phyloP scores from a whole-genome alignment of 1,284 basidiomycete genomes.

The Pholiota adiposa region DNA sequence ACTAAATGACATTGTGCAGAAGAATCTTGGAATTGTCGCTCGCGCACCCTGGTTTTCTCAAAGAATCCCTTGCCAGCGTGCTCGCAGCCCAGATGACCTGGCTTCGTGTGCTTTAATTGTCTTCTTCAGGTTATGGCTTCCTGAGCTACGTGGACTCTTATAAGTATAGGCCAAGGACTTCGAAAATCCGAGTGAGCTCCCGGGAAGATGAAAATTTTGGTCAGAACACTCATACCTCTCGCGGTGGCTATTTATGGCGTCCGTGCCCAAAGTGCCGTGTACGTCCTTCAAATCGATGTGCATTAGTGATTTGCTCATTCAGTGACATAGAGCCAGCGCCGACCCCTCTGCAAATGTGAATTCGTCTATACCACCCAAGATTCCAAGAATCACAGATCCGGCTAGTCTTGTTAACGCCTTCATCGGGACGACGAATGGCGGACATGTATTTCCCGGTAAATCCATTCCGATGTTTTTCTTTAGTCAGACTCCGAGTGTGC shows the following conservation, averaged over 20 bases:
- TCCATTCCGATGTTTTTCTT: neutral
- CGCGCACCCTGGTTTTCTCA: neutral
- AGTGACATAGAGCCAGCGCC: slow-evolving; percentile 8
- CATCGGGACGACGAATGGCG: slow-evolving; percentile 62
- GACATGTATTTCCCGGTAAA: slow-evolving; percentile 65
- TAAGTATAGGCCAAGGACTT: neutral
- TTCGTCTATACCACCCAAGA: slow-evolving; percentile 6
- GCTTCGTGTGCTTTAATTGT: neutral
- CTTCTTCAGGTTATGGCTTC: slow-evolving; percentile 2
- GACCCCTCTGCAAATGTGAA: slow-evolving; percentile 2
- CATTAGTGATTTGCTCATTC: neutral
- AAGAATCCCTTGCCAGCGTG: slow-evolving; percentile 9
- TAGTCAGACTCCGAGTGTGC: neutral
- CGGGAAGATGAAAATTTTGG: slow-evolving; percentile 8
- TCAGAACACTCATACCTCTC: neutral
- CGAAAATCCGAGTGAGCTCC: neutral
- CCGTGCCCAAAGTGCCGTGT: slow-evolving; percentile 15
- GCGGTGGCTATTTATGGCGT: neutral
- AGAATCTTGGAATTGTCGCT: neutral
- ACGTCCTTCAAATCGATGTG: neutral
- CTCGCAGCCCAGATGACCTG: slow-evolving; percentile 10
- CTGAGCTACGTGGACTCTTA: slow-evolving; percentile 3
- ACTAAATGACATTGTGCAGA: slow-evolving; percentile 1
- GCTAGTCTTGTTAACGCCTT: slow-evolving; percentile 56
- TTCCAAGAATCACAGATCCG: slow-evolving; percentile 39